A percentile compares a stretch with the other conserved stretches of the same genome.
Conservation (phyloP, 768 basidiomycete species). For the Porphyrellus cyaneotinctus region DNA sequence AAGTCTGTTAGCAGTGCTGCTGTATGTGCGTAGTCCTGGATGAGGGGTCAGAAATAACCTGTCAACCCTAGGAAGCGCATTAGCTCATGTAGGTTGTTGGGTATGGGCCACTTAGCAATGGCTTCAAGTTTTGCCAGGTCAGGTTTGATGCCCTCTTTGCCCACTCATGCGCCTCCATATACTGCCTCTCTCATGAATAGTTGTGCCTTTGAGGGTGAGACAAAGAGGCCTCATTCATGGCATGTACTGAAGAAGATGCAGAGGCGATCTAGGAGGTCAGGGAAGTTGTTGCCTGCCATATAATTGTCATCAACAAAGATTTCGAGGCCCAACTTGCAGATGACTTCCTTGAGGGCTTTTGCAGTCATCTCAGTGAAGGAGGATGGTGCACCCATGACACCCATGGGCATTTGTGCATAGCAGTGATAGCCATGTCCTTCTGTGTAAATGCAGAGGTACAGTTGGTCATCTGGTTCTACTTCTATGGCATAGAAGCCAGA, state of each 20-base stretch:
- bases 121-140: constrained; percentile 1
- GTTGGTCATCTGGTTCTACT: too few species aligned
- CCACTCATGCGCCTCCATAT: not conserved
- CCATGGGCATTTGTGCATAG: constrained; percentile 39
- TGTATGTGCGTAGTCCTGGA: constrained; percentile 6
- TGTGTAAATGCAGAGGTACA: constrained; percentile 35
- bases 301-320: not conserved
- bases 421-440: constrained; percentile 36
- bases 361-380: not conserved
- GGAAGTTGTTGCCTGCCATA: not conserved
- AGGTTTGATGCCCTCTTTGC: not conserved
- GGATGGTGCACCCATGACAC: constrained; percentile 36
- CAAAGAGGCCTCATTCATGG: not conserved
- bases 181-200: constrained; percentile 7
- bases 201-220: constrained; percentile 2
- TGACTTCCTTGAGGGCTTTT: not conserved
- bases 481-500: constrained; percentile 23
- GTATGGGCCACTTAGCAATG: constrained; percentile 4
- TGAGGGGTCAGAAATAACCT: constrained; percentile 7
- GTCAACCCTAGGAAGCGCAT: constrained; percentile 7
- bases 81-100: not conserved
- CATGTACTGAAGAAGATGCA: not conserved
- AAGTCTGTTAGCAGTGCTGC: constrained; percentile 3
- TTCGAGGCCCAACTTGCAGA: not conserved
- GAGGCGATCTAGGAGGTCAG: not conserved